Evolutionary conservation across 768 basidiomycete species (phyloP).

Genomic region (Trametes coccinea): DNA sequence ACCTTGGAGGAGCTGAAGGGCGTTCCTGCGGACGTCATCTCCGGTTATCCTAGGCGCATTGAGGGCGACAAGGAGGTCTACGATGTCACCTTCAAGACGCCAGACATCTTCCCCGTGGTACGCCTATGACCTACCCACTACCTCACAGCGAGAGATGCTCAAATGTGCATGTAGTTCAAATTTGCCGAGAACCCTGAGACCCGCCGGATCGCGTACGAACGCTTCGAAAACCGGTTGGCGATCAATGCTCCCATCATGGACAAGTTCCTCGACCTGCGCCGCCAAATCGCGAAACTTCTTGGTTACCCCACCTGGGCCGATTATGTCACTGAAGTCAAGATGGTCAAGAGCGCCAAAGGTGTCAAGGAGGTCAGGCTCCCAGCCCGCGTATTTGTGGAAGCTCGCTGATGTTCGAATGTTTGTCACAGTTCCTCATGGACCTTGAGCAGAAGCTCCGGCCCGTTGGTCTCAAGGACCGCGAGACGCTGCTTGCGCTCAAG

Average conservation of each 20-base stretch:
- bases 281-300: conserved; percentile 64
- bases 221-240: conserved; percentile 65
- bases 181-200: conserved; percentile 71
- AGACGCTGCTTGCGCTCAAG: conserved; percentile 70
- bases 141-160: background rate
- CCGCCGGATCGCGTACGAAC: conserved; percentile 63
- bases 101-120: conserved; percentile 79
- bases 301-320: conserved; percentile 83
- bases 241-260: conserved; percentile 72
- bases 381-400: background rate
- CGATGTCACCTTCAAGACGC: conserved; percentile 79
- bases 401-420: background rate
- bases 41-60: conserved; percentile 69
- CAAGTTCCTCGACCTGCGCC: conserved; percentile 69
- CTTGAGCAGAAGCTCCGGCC: conserved; percentile 74
- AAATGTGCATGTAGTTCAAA: conserved; percentile 60
- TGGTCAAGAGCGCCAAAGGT: conserved; percentile 71
- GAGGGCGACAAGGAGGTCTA: conserved; percentile 60
- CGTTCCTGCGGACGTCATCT: conserved; percentile 76
- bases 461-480: conserved; percentile 66
- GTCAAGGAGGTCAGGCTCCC: conserved; percentile 49
- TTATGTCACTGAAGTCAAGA: conserved; percentile 81
- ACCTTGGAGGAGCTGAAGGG: conserved; percentile 76
- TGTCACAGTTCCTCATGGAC: conserved; percentile 69
- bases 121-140: conserved; percentile 24